phyloP scores from a whole-genome alignment of 2,329 filamentous ascomycete species.

The Beauveria bassiana region DNA sequence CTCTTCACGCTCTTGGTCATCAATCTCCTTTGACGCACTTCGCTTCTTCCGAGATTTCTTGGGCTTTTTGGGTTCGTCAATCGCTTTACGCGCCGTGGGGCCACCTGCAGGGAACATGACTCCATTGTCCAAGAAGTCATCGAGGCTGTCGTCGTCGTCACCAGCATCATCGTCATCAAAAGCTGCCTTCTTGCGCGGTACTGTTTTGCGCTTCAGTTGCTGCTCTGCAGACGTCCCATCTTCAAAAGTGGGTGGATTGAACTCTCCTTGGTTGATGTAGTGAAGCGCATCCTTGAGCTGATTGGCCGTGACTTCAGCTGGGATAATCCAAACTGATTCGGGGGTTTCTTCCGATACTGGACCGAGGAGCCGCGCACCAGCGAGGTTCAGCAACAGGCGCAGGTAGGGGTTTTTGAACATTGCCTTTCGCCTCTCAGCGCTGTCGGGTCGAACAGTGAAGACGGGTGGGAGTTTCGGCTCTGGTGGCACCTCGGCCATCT shows the following conservation, averaged over 20 bases:
- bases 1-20: conserved; percentile 58
- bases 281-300: conserved; percentile 62
- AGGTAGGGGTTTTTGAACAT: conserved; percentile 88
- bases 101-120: conserved; percentile 63
- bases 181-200: conserved; percentile 45
- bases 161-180: conserved; percentile 72
- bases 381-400: conserved; percentile 71
- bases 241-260: conserved; percentile 69
- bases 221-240: conserved; percentile 67
- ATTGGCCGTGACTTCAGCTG: conserved; percentile 54
- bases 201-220: conserved; percentile 66
- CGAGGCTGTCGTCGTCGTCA: conserved; percentile 53
- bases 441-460: conserved; percentile 50
- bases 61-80: conserved; percentile 51
- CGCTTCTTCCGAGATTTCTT: conserved; percentile 38
- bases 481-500: conserved; percentile 19
- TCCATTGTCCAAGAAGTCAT: conserved; percentile 39
- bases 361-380: conserved; percentile 57
- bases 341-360: conserved; percentile 57
- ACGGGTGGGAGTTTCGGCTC: conserved; percentile 23
- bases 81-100: conserved; percentile 48
- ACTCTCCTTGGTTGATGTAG: conserved; percentile 69
- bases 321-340: conserved; percentile 73
- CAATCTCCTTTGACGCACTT: conserved; percentile 34
- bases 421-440: conserved; percentile 58